phyloP scores from a whole-genome alignment of 1,284 basidiomycete genomes.

The Pseudozyma pruni region DNA sequence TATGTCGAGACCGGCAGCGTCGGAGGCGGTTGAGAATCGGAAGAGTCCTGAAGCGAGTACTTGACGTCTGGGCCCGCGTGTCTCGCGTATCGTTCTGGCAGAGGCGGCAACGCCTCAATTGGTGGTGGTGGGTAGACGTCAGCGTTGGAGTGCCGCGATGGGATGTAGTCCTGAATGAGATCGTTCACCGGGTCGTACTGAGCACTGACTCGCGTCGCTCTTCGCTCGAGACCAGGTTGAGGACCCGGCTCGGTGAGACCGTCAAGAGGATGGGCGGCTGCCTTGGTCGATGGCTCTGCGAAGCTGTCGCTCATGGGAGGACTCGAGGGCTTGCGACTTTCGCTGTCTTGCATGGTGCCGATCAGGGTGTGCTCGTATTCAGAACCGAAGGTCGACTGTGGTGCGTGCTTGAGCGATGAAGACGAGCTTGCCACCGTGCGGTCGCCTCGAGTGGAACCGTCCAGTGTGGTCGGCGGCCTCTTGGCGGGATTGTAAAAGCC shows the following conservation, averaged over 20 bases:
- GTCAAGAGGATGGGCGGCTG: slow-evolving; percentile 18
- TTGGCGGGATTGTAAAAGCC: not conserved
- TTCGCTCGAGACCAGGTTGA: slow-evolving; percentile 20
- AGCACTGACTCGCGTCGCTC: slow-evolving; percentile 37
- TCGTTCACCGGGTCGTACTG: slow-evolving; percentile 54
- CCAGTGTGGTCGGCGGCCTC: slow-evolving; percentile 13
- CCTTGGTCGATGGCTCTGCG: slow-evolving; percentile 5
- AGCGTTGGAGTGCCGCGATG: slow-evolving; percentile 16
- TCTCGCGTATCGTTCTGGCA: slow-evolving; percentile 25
- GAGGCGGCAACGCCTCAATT: slow-evolving; percentile 17
- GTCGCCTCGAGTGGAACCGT: slow-evolving; percentile 23
- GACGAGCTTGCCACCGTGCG: slow-evolving; percentile 29
- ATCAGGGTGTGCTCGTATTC: slow-evolving; percentile 45
- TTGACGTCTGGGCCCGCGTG: slow-evolving; percentile 12
- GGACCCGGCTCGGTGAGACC: slow-evolving; percentile 9
- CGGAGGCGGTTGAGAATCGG: slow-evolving; percentile 9
- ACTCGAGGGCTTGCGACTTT: slow-evolving; percentile 27
- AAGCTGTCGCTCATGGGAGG: slow-evolving; percentile 16
- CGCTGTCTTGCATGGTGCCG: slow-evolving; percentile 17
- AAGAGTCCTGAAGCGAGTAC: slow-evolving; percentile 26
- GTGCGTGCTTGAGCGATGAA: slow-evolving; percentile 29
- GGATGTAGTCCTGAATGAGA: slow-evolving; percentile 50
- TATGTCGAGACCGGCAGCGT: slow-evolving; percentile 1
- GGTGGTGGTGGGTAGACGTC: slow-evolving; percentile 40
- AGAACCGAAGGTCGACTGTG: slow-evolving; percentile 19